phyloP scores from a whole-genome alignment of 768 basidiomycete species.

The Ramaria rubella region DNA sequence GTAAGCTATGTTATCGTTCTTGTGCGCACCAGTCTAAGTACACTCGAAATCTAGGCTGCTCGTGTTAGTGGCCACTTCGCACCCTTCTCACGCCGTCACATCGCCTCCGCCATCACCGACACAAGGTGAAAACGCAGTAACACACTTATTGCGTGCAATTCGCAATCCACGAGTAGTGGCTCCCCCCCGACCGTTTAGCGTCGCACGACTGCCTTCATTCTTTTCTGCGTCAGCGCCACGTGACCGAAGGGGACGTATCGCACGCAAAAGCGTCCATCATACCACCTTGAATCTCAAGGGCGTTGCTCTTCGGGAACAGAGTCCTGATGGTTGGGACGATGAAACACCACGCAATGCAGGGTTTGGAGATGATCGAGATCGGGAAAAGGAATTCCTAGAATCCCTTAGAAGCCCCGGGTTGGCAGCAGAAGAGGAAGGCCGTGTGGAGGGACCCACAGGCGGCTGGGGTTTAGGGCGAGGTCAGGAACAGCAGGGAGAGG shows the following conservation, averaged over 20 bases:
- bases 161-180: conserved; percentile 47
- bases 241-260: conserved; percentile 73
- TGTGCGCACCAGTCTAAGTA: conserved; percentile 20
- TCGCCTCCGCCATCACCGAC: conserved; percentile 29
- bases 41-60: conserved; percentile 42
- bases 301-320: not conserved
- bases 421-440: conserved; percentile 27
- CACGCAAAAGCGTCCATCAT: conserved; percentile 17
- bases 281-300: conserved; percentile 1
- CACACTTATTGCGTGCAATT: conserved; percentile 50
- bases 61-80: conserved; percentile 16
- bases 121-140: conserved; percentile 60
- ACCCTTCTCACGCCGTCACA: conserved; percentile 1
- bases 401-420: conserved; percentile 40
- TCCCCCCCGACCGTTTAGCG: conserved; percentile 19
- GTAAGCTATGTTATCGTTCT: conserved; percentile 32
- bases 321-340: not conserved
- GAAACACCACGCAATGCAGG: conserved; percentile 10
- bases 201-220: conserved; percentile 54
- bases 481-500: conserved; percentile 17
- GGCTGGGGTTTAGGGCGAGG: conserved; percentile 2
- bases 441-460: not conserved
- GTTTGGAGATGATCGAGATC: conserved; percentile 28
- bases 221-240: conserved; percentile 66
- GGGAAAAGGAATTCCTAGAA: conserved; percentile 52